These are phyloP conservation scores for Peronospora farinosa DNA, from an alignment of 352 stramenopile genomes.

Conservation along the genomic window DNA sequence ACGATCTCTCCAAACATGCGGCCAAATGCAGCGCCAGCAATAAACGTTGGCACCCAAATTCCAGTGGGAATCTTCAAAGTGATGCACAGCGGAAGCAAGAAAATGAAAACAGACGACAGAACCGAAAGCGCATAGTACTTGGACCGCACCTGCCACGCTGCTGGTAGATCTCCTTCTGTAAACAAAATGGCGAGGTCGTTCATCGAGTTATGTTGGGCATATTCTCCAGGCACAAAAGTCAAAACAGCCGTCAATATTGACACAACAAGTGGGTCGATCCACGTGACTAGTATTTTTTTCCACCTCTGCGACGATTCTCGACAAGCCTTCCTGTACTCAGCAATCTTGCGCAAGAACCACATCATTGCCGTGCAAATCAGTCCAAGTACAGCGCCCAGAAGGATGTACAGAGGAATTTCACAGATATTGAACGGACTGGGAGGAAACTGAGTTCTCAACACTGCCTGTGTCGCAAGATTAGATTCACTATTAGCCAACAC, in stretches of 20 bases:
- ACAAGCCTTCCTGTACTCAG: slow-evolving; percentile 30
- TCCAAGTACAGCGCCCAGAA: slow-evolving; percentile 57
- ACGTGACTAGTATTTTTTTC: slow-evolving; percentile 52
- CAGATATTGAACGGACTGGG: slow-evolving; percentile 52
- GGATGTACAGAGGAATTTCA: slow-evolving; percentile 65
- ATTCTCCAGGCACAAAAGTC: slow-evolving; percentile 70
- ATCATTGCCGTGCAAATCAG: slow-evolving; percentile 52
- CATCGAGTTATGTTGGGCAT: slow-evolving; percentile 48
- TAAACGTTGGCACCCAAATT: slow-evolving; percentile 82
- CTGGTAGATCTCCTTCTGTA: slow-evolving; percentile 39
- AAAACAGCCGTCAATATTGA: slow-evolving; percentile 55
- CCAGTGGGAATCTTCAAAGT: slow-evolving; percentile 75
- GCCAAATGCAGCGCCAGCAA: slow-evolving; percentile 74
- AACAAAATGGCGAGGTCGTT: slow-evolving; percentile 62
- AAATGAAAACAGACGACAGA: slow-evolving; percentile 43
- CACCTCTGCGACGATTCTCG: slow-evolving; percentile 37
- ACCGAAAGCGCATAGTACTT: slow-evolving; percentile 60
- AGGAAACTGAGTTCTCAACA: slow-evolving; percentile 48
- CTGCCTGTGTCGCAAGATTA: slow-evolving; percentile 37
- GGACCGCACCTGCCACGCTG: slow-evolving; percentile 44
- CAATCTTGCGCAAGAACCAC: slow-evolving; percentile 50
- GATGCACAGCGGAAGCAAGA: slow-evolving; percentile 76
- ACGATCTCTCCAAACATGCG: slow-evolving; percentile 71
- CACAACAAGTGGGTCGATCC: slow-evolving; percentile 59
- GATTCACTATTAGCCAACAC: slow-evolving; percentile 50